Percentiles rank a stretch among this genome's conserved stretches.
Evolutionary conservation across 2,329 filamentous ascomycete genomes (phyloP).

Genomic region (Diaporthe citriasiana): DNA sequence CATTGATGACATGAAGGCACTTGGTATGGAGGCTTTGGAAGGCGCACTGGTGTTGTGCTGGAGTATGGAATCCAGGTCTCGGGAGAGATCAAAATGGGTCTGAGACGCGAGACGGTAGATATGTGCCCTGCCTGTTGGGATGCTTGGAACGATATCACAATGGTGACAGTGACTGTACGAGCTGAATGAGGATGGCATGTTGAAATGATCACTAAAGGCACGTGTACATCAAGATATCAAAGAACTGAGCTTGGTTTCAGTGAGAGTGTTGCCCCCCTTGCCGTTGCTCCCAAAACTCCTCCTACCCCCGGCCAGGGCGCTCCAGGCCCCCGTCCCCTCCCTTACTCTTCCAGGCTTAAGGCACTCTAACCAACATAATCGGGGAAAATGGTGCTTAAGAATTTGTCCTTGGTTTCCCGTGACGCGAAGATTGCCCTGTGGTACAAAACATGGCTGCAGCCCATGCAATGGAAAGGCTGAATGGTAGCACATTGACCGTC

Average conservation of each 20-base stretch:
- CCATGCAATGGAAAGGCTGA: neutral
- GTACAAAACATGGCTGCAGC: neutral
- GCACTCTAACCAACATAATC: neutral
- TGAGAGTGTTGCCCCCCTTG: neutral
- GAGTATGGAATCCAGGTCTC: neutral
- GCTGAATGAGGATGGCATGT: slow-evolving; percentile 23
- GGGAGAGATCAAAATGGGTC: slow-evolving; percentile 2
- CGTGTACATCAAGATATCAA: neutral
- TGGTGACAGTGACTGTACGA: slow-evolving; percentile 10
- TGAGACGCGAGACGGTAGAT: neutral
- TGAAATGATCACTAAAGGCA: slow-evolving; percentile 2
- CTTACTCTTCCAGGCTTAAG: neutral
- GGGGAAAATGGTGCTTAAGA: too few species aligned
- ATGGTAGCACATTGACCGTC: neutral
- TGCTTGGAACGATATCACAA: slow-evolving; percentile 7
- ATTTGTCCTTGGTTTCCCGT: neutral
- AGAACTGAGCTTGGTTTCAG: neutral
- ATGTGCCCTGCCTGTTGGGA: slow-evolving; percentile 1
- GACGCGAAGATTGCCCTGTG: too few species aligned
- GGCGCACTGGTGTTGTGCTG: slow-evolving; percentile 21
- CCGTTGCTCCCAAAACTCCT: too few species aligned
- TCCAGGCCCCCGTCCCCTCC: too few species aligned
- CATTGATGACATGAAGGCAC: neutral
- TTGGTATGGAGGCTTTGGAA: neutral
- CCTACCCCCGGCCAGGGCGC: too few species aligned